phyloP scores from a whole-genome alignment of 805 yeast genomes.

The Hyphopichia homilentoma region DNA sequence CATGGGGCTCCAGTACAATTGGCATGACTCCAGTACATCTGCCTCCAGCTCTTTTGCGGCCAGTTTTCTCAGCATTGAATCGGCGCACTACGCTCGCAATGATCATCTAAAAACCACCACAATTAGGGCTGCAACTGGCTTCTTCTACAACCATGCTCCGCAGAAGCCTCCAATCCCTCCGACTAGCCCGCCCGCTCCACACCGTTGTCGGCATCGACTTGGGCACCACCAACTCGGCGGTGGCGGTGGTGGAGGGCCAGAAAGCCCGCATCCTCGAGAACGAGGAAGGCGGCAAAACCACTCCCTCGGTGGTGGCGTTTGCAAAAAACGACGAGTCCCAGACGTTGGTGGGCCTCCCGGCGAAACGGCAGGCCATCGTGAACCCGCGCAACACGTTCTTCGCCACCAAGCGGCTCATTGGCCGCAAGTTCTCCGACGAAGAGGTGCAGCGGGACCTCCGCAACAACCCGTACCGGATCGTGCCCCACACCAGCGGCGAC shows the following conservation, averaged over 20 bases:
- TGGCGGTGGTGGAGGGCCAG: slow-evolving; percentile 67
- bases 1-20: too few relatives aligned
- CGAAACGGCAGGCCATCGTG: slow-evolving; percentile 72
- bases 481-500: slow-evolving; percentile 58
- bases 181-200: too few relatives aligned
- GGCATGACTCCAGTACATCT: too few relatives aligned
- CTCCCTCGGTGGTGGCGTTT: slow-evolving; percentile 76
- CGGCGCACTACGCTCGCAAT: too few relatives aligned
- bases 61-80: too few relatives aligned
- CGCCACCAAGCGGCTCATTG: slow-evolving; percentile 80
- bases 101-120: too few relatives aligned
- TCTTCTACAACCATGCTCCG: too few relatives aligned
- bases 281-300: slow-evolving; percentile 75
- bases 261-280: slow-evolving; percentile 67
- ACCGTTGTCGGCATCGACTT: slow-evolving; percentile 74
- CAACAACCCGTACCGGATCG: slow-evolving; percentile 61
- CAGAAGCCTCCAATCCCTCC: slow-evolving; percentile 14
- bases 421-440: slow-evolving; percentile 61
- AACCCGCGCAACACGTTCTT: slow-evolving; percentile 76
- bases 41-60: too few relatives aligned
- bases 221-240: slow-evolving; percentile 87
- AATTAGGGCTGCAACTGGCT: too few relatives aligned
- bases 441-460: slow-evolving; percentile 68
- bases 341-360: slow-evolving; percentile 59
- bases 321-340: slow-evolving; percentile 21